Evolutionary conservation across 164 flowering plant genomes (phyloP), one percentile per base, ranked within the genome.

Genomic region (Brasenia schreberi): DNA sequence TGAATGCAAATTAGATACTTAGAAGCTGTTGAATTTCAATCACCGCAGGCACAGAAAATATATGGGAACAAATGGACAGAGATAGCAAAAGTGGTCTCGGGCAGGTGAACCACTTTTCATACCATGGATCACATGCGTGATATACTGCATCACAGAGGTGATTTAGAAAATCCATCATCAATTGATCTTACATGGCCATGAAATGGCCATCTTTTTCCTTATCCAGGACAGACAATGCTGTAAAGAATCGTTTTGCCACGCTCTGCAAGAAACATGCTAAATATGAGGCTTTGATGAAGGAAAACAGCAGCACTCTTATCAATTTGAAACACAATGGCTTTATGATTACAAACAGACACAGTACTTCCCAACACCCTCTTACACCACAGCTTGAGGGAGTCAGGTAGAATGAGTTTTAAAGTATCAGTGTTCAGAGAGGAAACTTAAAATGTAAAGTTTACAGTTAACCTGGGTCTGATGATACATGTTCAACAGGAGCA

Each of bases 21-120:
- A 44, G 52, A 44, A n/a, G 33, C 2, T 53, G 19, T 53, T 0
- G 43, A 5, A 18, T 14, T 18, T 12, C 18, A 1, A 44, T 44
- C 10, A 44, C 52, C 81, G 74, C 92, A 93, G 98, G 97, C 98
- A 44, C 98, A 93, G 68, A 86, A 79, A 77, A 80, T 93, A 65
- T 93, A 81, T 80, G 98, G 98, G 19, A 93, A 93, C 74, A 83
- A 90, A 74, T 93, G 98, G 97, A 93, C 98, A 67, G 98, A 90
- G 72, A 93, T 93, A 66, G 97, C 98, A 18, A 93, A 93, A 81
- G 96, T 93, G 75, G 98, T 93, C 67, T 87, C 98, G 66, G 98
- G 98, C 81, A 90, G 98, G 98, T 93, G 82, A 52, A 17, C 59
- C 17, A 6, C 44, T 61, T n/a, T n/a, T n/a, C 39, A 23, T n/a